Base-by-base conservation (phyloP, 179 eudicot genomes). In the Corrigiola litoralis region DNA sequence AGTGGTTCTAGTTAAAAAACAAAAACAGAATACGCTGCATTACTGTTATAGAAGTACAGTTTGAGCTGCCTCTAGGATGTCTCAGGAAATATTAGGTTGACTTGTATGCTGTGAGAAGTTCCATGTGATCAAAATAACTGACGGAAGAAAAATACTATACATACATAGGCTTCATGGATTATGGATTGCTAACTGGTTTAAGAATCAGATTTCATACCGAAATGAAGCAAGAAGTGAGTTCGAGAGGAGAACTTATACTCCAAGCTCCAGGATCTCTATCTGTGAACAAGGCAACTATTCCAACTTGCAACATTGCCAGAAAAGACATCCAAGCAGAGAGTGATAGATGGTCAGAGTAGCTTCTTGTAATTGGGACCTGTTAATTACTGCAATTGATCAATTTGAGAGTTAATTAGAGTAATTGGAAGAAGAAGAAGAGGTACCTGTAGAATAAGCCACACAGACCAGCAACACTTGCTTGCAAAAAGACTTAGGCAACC, bases 281-380 rank as follows among this genome's bases (percentile, higher is more conserved):
- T 1, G 69, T 7, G 66, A 81, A 66, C 32, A 70, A 65, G 16
- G 86, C 67, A 17, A 85, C 54, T 0, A 64, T 23, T 13, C 70
- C 91, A 24, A 89, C 78, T 76, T 88, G 95, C 31, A 85, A 1
- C 32, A 80, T 64, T 2, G 88, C 81, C 38, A 83, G 31, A 37
- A 83, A 76, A 33, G 87, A 83, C 77, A 75, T 77, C 91, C 85
- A 83, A 33, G 91, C 84, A 0, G 91, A 78, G 17, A 85, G 32
- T 0, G 81, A 72, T 25, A 88, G 36, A 57, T 77, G 85, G 32
- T 81, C 80, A 0, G 87, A 88, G 66, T 70, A 78, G 50, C 75
- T 36, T 40, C 63, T 63, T 8, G 70, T 58, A 3, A 79, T 58
- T 14, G 83, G 85, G 4, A 84, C 94, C 87, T 84, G 78, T 61